phyloP scores from a whole-genome alignment of 202 grass and related monocot genomes.

The Panicum virgatum region DNA sequence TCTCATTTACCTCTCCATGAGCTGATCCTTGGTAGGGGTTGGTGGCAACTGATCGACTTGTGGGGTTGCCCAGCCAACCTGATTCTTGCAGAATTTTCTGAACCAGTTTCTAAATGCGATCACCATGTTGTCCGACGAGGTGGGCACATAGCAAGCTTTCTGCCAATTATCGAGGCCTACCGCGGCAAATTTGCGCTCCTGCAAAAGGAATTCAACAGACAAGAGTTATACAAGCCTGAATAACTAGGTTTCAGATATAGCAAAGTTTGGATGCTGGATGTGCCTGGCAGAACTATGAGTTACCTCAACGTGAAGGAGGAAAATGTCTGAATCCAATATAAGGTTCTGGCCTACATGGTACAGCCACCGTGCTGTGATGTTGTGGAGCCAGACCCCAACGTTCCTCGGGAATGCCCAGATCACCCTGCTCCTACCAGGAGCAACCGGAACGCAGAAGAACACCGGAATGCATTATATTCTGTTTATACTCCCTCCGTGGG shows the following conservation, averaged over 20 bases:
- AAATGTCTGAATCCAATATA: conserved; percentile 77
- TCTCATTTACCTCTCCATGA: too few relatives aligned
- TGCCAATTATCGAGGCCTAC: conserved; percentile 64
- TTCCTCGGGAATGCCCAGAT: conserved; percentile 67
- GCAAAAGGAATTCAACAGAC: not conserved
- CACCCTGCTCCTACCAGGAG: too few relatives aligned
- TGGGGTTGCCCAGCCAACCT: conserved; percentile 56
- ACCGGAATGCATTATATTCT: too few relatives aligned
- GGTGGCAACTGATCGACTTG: conserved; percentile 45
- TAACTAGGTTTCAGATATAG: not conserved
- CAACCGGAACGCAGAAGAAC: too few relatives aligned
- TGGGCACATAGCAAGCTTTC: conserved; percentile 72
- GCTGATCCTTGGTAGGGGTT: conserved; percentile 63
- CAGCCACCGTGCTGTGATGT: conserved; percentile 63
- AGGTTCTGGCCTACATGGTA: conserved; percentile 64
- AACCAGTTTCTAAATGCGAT: conserved; percentile 91
- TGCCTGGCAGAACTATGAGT: not conserved
- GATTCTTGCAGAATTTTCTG: conserved; percentile 63
- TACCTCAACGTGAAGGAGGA: conserved; percentile 86
- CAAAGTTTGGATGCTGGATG: too few relatives aligned
- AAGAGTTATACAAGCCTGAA: not conserved
- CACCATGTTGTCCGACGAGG: conserved; percentile 73
- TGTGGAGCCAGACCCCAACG: conserved; percentile 65
- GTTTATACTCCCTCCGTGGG: too few relatives aligned
- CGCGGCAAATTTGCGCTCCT: conserved; percentile 68